Base-by-base conservation (phyloP, 306 rosid genomes). In the Dryas octopetala region DNA sequence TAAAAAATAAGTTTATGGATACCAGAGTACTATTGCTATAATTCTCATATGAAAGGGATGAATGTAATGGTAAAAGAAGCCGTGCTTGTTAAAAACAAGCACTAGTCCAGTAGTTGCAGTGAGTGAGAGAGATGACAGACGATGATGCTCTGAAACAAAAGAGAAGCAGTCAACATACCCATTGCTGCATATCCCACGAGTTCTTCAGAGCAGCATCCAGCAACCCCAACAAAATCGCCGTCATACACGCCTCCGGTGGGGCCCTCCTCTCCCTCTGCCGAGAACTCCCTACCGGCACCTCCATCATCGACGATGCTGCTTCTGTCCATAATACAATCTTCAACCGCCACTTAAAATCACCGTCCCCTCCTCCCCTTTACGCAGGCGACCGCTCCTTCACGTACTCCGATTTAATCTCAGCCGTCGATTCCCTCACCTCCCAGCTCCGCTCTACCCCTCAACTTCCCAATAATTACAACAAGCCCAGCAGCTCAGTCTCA, bases 141-240 rank as follows among this genome's bases (percentile, higher is more conserved):
- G 14, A 60, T 45, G 47, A 0, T 49, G 68, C 11, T 2, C 2
- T 43, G 66, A 61, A 60, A 61, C 66, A 61, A 50, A 4, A 7
- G 43, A 14, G 1, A 9, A 16, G 32, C 47, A 28, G 9, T 14
- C 13, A 14, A 4, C 12, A 32, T 0, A 68, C 47, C 62, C 62
- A 38, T 11, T 82, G 93, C 85, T 93, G 98, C 83, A 73, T 91
- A 45, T 90, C 93, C 5, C 98, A 91, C 83, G 76, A 80, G 64
- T 91, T 94, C 84, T 83, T 78, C 48, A 80, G 70, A 50, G 74
- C 67, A 5, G 93, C 96, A 5, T 79, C 85, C 28, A 23, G 41
- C 7, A 83, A 94, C 84, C 89, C 90, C 41, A 66, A 84, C 86
- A 88, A 83, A 83, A 71, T 81, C 68, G 98, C 95, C 4, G 85